phyloP scores from a whole-genome alignment of 163 green algal genomes.

The Scenedesmus sp. region DNA sequence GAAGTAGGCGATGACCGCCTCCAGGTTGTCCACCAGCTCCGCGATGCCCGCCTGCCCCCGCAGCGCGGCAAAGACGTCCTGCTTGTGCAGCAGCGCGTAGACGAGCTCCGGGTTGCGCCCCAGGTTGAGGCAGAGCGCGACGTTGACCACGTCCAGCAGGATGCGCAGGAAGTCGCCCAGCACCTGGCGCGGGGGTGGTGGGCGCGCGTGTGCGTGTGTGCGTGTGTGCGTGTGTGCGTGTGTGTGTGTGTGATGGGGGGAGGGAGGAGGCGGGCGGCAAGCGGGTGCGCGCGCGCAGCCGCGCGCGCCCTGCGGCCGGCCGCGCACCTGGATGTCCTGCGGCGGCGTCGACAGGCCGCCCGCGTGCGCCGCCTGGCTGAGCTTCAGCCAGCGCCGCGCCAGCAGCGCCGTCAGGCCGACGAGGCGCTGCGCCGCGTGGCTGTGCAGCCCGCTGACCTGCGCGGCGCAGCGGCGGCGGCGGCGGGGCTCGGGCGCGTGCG shows the following conservation, averaged over 20 bases:
- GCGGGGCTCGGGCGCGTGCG: conserved; percentile 74
- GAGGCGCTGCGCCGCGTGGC: conserved; percentile 80
- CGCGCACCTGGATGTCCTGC: conserved; percentile 29
- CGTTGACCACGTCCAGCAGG: conserved; percentile 45
- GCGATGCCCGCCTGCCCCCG: conserved; percentile 61
- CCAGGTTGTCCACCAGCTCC: conserved; percentile 86
- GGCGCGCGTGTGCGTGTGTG: no score
- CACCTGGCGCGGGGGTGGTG: conserved; percentile 23
- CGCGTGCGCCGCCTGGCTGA: not conserved
- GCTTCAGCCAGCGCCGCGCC: conserved; percentile 45
- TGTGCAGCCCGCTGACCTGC: conserved; percentile 62
- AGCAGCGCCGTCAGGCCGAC: conserved; percentile 67
- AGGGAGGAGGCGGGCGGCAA: no score
- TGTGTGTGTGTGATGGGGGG: no score
- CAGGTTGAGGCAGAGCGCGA: conserved; percentile 51
- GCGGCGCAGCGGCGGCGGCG: conserved; percentile 51
- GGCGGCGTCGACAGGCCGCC: not conserved
- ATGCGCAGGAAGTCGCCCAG: conserved; percentile 49
- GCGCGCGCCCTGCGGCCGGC: no score
- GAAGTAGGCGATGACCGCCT: conserved; percentile 77
- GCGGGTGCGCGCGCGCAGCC: no score
- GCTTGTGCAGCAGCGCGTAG: conserved; percentile 88
- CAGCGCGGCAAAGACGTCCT: conserved; percentile 79
- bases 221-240: no score
- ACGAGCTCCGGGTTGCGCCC: conserved; percentile 82